Percentiles rank a stretch among this genome's conserved stretches.
These are phyloP conservation scores for Galerina sulciceps DNA, from an alignment of 768 basidiomycete genomes.

Conservation along the genomic window DNA sequence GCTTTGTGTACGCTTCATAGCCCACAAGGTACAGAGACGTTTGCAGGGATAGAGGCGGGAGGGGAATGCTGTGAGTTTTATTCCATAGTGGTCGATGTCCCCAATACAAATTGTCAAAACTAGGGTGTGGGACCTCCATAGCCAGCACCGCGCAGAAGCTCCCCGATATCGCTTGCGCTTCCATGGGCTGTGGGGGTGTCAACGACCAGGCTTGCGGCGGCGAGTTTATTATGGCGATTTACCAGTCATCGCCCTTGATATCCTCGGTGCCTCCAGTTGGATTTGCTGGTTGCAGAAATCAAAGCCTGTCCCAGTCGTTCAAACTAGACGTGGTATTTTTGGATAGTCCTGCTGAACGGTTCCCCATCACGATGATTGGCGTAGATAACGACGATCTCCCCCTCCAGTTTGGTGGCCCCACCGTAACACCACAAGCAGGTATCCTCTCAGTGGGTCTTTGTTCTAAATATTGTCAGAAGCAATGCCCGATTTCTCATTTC, in stretches of 20 bases:
- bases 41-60: conserved; percentile 10
- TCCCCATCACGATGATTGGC: neutral
- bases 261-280: neutral
- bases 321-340: neutral
- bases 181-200: conserved; percentile 8
- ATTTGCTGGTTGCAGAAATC: neutral
- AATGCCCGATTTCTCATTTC: neutral
- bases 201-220: conserved; percentile 14
- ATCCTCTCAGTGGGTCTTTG: neutral
- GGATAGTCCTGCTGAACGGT: neutral
- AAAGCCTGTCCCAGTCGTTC: neutral
- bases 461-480: neutral
- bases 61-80: conserved; percentile 12
- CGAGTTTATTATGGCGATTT: conserved; percentile 4
- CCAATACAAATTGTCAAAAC: neutral
- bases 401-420: neutral
- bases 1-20: neutral
- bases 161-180: conserved; percentile 14
- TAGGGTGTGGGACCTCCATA: conserved; percentile 11
- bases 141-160: neutral
- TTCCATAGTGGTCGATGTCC: neutral
- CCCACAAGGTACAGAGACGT: neutral
- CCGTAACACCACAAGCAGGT: neutral
- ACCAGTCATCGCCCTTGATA: neutral
- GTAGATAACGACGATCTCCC: neutral